Base-by-base conservation (phyloP, 139 green algal genomes). In the Axilococcus clingmanii region DNA sequence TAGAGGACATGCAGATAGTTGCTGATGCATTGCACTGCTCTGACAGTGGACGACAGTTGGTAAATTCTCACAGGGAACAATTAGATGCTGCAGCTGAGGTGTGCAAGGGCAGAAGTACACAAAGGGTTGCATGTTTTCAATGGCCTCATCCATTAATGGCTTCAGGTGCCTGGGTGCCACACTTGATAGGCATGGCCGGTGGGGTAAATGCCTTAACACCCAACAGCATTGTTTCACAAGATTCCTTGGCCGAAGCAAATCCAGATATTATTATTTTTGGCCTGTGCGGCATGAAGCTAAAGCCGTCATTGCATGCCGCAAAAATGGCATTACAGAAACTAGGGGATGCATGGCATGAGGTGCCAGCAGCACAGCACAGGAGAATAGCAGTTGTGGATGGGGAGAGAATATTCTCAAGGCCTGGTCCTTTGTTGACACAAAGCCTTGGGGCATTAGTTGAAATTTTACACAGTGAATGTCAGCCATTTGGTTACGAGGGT, bases 201-300 rank as follows among this genome's bases (percentile, higher is more conserved):
- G 74, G 46, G 16, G 69, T 84, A 19, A 40, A 58, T 28, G 70
- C 55, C 3, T 56, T 59, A 48, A 27, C 29, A n/a, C 48, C 49
- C 28, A 48, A 52, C 19, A 30, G 37, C 9, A 19, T 53, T 4
- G 41, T 70, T 17, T 40, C 54, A 2, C 7, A 59, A n/a, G 25
- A 59, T 28, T 38, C 61, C 50, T 59, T 73, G 29, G 38, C 42
- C 40, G 40, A 33, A 3, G 30, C 51, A 8, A 22, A 25, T 16
- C 69, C 76, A 0, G 76, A 84, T 20, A 52, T 75, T 11, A 29
- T 86, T 12, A 34, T 85, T 23, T 77, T 85, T 55, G 77, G 72
- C 5, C 30, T 86, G 19, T 85, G 77, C 55, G 77, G 77, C 16
- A 55, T 74, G 17, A 24, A 28, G 3, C 55, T 84, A 44, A 23